These are phyloP conservation scores for Moesziomyces sp. DNA, from an alignment of 1,284 basidiomycete genomes.

Conservation along the genomic window DNA sequence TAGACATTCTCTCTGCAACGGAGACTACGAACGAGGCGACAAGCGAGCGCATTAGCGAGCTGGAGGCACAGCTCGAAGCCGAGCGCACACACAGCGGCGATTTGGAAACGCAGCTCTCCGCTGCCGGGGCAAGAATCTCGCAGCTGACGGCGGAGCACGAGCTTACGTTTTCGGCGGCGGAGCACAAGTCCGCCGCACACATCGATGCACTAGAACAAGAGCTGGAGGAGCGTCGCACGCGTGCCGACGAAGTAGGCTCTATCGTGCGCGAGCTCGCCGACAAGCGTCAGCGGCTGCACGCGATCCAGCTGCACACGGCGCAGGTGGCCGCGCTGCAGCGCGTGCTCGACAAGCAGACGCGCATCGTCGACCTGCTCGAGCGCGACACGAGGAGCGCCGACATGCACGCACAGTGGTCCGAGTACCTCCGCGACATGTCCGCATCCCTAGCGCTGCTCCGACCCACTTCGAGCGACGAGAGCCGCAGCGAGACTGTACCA, in stretches of 20 bases:
- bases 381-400: neutral
- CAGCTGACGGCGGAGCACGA: slow-evolving; percentile 24
- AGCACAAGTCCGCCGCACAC: slow-evolving; percentile 10
- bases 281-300: slow-evolving; percentile 22
- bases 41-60: no score
- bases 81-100: neutral
- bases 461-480: neutral
- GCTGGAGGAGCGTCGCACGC: neutral
- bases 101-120: slow-evolving; percentile 11
- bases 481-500: neutral
- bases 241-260: neutral
- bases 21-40: no score
- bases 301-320: slow-evolving; percentile 17
- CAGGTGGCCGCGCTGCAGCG: slow-evolving; percentile 8
- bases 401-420: slow-evolving; percentile 3
- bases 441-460: slow-evolving; percentile 6
- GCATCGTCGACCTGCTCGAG: slow-evolving; percentile 22
- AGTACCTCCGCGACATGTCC: slow-evolving; percentile 5
- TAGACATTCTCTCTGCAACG: neutral
- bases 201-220: slow-evolving; percentile 18
- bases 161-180: slow-evolving; percentile 20
- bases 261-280: slow-evolving; percentile 19
- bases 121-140: slow-evolving; percentile 20
- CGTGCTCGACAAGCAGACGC: slow-evolving; percentile 14
- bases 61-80: neutral